Percentiles rank a stretch among this genome's conserved stretches.
These are phyloP conservation scores for Apiospora saccharicola DNA, from an alignment of 2,329 filamentous ascomycete genomes.

Conservation along the genomic window DNA sequence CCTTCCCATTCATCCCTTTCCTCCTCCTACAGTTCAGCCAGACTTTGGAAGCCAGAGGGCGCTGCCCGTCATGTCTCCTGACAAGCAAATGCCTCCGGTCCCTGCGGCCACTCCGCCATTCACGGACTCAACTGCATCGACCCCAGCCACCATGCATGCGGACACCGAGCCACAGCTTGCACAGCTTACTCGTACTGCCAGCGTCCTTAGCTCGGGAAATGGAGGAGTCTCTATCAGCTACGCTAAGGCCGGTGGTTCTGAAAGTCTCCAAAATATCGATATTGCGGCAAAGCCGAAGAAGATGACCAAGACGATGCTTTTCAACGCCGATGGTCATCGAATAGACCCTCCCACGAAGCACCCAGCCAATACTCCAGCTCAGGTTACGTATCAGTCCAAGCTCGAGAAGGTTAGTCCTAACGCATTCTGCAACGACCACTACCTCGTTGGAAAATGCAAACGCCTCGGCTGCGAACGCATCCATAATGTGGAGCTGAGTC, in stretches of 20 bases:
- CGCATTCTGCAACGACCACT: conserved; percentile 45
- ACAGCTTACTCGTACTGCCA: conserved; percentile 33
- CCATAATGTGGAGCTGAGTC: conserved; percentile 41
- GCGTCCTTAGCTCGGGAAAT: conserved; percentile 43
- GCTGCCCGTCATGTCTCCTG: not conserved
- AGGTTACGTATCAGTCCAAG: conserved; percentile 42
- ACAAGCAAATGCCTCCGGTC: conserved; percentile 29
- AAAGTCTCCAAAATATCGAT: conserved; percentile 43
- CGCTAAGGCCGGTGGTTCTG: conserved; percentile 42
- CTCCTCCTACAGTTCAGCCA: not conserved
- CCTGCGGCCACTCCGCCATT: conserved; percentile 32
- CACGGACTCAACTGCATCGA: not conserved
- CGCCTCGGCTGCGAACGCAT: conserved; percentile 43
- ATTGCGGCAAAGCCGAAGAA: conserved; percentile 44
- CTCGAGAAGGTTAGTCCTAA: conserved; percentile 40
- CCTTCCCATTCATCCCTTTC: not conserved
- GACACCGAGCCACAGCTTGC: conserved; percentile 1
- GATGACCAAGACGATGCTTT: conserved; percentile 40
- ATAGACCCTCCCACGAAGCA: conserved; percentile 42
- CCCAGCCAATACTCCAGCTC: conserved; percentile 40
- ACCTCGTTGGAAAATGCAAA: conserved; percentile 43
- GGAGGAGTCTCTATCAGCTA: conserved; percentile 46
- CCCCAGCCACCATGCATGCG: not conserved
- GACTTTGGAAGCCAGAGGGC: not conserved
- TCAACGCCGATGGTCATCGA: conserved; percentile 41